Evolutionary conservation across 768 basidiomycete species (phyloP), one percentile per base, ranked within the genome.

Genomic region (Collybia sordida): DNA sequence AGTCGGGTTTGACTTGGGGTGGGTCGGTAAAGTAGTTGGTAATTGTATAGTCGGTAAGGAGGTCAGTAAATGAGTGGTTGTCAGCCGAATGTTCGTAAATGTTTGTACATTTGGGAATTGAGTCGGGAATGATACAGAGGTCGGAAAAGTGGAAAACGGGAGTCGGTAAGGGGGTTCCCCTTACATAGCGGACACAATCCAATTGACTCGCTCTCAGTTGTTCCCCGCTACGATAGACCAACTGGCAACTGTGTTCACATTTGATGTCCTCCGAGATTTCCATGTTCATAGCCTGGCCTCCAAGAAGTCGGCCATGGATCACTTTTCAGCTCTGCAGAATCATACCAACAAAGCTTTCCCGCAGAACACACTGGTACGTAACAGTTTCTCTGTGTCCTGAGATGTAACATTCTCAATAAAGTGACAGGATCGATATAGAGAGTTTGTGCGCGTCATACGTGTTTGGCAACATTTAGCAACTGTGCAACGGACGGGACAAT

Each of bases 251-350:
- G 56, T 36, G 5, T 59, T 61, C 39, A 56, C 58, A 6, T 61
- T 62, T 23, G 44, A 44, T 7, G n/a, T 59, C 1, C 54, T 66
- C 39, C 38, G 65, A 1, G 35, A 53, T 12, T 74, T 70, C 34
- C 68, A 73, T 18, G 9, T 63, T 1, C 60, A 67, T 24, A 62
- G 54, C 0, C 48, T 70, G 0, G 45, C 66, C 17, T 70, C 62
- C 2, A 74, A 74, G 49, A 52, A 61, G 6, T 61, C 63, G 0
- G 50, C 53, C 0, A 68, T 66, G 31, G 66, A 73, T 42, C 74
- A 64, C 39, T 39, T 58, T 34, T 40, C 49, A 25, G 49, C 59
- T 11, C 41, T 70, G 1, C 51, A 46, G 11, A 22, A 54, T 28
- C 45, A 58, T 3, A 67, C 64, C 4, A 51, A 64, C 47, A 42